Percentiles rank a stretch among this genome's conserved stretches.
These are phyloP conservation scores for Exophiala spinifera DNA, from an alignment of 2,329 filamentous ascomycete species.

Conservation along the genomic window DNA sequence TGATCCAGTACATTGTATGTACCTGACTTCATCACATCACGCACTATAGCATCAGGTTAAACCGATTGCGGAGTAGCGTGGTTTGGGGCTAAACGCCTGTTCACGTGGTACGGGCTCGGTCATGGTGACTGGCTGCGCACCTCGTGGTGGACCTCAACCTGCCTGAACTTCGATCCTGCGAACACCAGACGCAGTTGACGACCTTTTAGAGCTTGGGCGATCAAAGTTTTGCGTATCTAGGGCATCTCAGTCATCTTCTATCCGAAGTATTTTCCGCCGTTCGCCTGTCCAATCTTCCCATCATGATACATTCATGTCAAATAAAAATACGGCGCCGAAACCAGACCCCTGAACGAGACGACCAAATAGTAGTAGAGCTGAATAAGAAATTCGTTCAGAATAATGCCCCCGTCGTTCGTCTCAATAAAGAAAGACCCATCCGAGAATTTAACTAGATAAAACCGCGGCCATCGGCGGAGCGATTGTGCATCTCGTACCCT, in stretches of 20 bases:
- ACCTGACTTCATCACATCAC: too few species aligned
- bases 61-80: too few species aligned
- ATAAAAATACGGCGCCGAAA: not conserved
- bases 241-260: not conserved
- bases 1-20: too few species aligned
- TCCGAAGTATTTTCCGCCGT: not conserved
- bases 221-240: not conserved
- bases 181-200: too few species aligned
- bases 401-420: not conserved
- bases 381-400: not conserved
- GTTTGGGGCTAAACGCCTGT: too few species aligned
- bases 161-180: too few species aligned
- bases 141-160: too few species aligned
- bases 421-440: not conserved
- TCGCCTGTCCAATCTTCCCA: not conserved
- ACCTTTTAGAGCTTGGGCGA: too few species aligned
- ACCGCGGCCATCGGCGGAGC: not conserved
- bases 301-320: not conserved
- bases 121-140: too few species aligned
- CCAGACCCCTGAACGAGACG: not conserved
- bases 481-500: conserved; percentile 25
- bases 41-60: too few species aligned
- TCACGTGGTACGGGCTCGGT: too few species aligned
- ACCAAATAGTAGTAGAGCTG: not conserved
- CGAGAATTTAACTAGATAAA: not conserved